Evolutionary conservation across 108 stramenopile species (phyloP).

Genomic region (Mediolabrus comicus): DNA sequence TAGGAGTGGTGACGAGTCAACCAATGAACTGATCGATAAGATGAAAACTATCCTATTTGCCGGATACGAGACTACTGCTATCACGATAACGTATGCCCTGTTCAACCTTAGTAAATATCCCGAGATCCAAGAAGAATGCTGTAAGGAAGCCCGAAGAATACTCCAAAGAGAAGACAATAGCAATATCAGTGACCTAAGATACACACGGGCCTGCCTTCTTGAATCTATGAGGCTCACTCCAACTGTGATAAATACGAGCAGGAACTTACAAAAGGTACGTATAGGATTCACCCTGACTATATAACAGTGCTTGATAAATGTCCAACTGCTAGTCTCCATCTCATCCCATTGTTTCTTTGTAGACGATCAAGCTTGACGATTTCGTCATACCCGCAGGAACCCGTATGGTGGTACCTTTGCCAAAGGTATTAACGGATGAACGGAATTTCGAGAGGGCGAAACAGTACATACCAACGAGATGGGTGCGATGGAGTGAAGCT

Average conservation of each 20-base stretch:
- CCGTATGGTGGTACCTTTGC: neutral
- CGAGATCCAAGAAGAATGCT: neutral
- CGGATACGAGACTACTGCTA: neutral
- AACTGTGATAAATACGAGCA: neutral
- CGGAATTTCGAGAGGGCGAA: neutral
- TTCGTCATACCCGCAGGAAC: neutral
- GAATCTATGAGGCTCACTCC: neutral
- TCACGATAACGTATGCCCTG: neutral
- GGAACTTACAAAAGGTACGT: neutral
- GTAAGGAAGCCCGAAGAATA: neutral
- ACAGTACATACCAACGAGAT: neutral
- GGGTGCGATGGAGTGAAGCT: neutral
- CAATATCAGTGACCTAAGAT: neutral
- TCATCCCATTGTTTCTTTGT: too few relatives aligned
- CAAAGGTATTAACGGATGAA: neutral
- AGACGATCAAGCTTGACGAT: neutral
- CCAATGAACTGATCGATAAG: neutral
- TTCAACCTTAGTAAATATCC: neutral
- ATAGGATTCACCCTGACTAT: too few relatives aligned
- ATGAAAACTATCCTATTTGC: neutral
- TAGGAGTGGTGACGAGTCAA: neutral
- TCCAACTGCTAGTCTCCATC: too few relatives aligned
- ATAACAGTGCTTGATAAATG: too few relatives aligned
- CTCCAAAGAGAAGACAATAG: neutral
- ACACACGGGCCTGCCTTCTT: neutral